phyloP scores from a whole-genome alignment of 495 filamentous ascomycete species.

The Tuber brumale region DNA sequence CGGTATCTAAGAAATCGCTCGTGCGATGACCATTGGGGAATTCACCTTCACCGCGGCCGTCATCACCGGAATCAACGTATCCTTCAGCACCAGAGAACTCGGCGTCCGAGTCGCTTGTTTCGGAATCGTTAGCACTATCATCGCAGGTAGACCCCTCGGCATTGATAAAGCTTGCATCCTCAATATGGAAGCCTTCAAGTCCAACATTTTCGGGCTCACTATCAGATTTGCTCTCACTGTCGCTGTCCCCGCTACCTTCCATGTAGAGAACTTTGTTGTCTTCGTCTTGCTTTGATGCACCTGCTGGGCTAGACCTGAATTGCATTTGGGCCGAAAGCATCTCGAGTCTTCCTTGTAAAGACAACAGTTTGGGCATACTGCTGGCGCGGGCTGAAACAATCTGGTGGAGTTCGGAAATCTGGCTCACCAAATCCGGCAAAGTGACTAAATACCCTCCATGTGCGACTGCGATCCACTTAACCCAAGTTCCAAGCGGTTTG shows the following conservation, averaged over 20 bases:
- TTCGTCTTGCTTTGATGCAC: conserved; percentile 47
- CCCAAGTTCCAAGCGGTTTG: conserved; percentile 87
- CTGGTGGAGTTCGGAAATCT: conserved; percentile 66
- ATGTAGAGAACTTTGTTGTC: conserved; percentile 77
- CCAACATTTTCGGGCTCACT: conserved; percentile 45
- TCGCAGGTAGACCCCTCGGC: conserved; percentile 43
- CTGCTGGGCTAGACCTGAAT: conserved; percentile 56
- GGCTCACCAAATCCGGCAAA: conserved; percentile 68
- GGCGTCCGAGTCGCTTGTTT: conserved; percentile 42
- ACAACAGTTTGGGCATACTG: conserved; percentile 70
- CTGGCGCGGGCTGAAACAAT: conserved; percentile 80
- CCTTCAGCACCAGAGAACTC: conserved; percentile 13
- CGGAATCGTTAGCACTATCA: conserved; percentile 36
- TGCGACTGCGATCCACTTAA: conserved; percentile 90
- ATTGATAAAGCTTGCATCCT: conserved; percentile 42
- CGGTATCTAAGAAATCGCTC: conserved; percentile 19
- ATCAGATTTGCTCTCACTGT: conserved; percentile 48
- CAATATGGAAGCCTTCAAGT: conserved; percentile 41
- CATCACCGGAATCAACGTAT: conserved; percentile 43
- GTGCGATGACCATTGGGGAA: conserved; percentile 32
- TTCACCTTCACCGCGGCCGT: conserved; percentile 47
- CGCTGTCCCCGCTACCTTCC: conserved; percentile 57
- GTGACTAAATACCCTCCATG: conserved; percentile 87
- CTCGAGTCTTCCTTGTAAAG: conserved; percentile 89
- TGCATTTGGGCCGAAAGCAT: conserved; percentile 83